phyloP scores from a whole-genome alignment of 2,329 filamentous ascomycete species.

The Scedosporium minutisporum region DNA sequence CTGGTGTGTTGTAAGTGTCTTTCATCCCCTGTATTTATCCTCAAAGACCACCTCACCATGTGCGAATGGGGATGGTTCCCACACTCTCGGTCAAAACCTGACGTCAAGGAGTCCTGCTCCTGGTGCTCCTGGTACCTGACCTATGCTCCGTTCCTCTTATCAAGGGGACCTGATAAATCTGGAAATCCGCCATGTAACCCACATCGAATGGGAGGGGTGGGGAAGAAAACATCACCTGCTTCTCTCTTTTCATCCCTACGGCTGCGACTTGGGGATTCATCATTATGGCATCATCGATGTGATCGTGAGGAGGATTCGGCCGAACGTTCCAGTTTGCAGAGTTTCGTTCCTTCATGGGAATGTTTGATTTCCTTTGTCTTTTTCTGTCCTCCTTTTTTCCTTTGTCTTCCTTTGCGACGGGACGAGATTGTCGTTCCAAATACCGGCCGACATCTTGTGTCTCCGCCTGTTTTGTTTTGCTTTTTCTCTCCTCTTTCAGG shows the following conservation, averaged over 20 bases:
- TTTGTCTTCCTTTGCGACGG: too few species aligned
- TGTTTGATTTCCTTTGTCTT: neutral
- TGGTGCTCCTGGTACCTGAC: neutral
- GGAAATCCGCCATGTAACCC: neutral
- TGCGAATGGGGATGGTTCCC: too few species aligned
- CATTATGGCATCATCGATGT: neutral
- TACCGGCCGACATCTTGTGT: too few species aligned
- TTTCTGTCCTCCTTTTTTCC: too few species aligned
- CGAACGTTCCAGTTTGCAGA: neutral
- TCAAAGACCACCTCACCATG: too few species aligned
- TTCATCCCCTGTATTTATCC: too few species aligned
- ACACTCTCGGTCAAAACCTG: neutral
- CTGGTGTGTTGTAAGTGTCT: neutral
- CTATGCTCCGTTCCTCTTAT: neutral
- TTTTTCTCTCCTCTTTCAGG: too few species aligned
- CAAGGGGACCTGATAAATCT: neutral
- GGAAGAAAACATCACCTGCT: neutral
- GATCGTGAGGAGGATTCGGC: neutral
- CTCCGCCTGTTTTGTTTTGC: too few species aligned
- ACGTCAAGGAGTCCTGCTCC: neutral
- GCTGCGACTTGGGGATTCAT: neutral
- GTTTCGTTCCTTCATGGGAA: neutral
- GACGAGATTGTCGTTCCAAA: too few species aligned
- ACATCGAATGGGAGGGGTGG: neutral
- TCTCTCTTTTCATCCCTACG: neutral